A percentile compares a stretch with the other conserved stretches of the same genome.
Evolutionary conservation across 345 rosid species (phyloP).

Genomic region (Diplotaxis tenuifolia): DNA sequence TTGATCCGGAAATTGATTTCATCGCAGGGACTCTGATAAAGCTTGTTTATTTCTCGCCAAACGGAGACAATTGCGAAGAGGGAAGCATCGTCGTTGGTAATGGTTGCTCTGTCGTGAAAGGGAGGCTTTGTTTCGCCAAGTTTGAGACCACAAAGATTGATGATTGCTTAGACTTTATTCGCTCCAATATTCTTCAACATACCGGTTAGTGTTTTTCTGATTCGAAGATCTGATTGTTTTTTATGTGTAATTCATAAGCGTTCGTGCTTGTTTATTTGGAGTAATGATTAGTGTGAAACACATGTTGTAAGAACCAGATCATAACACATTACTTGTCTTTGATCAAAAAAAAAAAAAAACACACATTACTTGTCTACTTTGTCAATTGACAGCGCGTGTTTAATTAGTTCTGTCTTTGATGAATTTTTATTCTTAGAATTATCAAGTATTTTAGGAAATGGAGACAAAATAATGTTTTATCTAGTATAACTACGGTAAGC

Average conservation of each 20-base stretch:
- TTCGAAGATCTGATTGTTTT: neutral
- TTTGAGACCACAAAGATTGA: conserved; percentile 83
- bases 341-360: too few relatives aligned
- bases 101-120: conserved; percentile 41
- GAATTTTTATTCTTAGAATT: neutral
- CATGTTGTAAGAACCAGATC: conserved; percentile 1
- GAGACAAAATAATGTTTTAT: neutral
- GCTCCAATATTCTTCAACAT: conserved; percentile 50
- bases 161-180: conserved; percentile 80
- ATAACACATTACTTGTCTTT: neutral
- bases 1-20: neutral
- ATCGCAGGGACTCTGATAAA: conserved; percentile 82
- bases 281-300: neutral
- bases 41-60: conserved; percentile 68
- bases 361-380: neutral
- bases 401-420: neutral
- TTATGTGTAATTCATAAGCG: neutral
- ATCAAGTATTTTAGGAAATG: neutral
- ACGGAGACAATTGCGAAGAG: conserved; percentile 36
- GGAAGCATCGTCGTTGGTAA: conserved; percentile 29
- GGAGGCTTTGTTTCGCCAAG: conserved; percentile 75
- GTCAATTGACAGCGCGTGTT: neutral
- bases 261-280: neutral
- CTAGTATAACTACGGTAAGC: neutral
- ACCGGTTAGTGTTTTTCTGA: conserved; percentile 43